Base-by-base conservation (phyloP, 2,329 filamentous ascomycete genomes). In the Ceratocystis smalleyi region DNA sequence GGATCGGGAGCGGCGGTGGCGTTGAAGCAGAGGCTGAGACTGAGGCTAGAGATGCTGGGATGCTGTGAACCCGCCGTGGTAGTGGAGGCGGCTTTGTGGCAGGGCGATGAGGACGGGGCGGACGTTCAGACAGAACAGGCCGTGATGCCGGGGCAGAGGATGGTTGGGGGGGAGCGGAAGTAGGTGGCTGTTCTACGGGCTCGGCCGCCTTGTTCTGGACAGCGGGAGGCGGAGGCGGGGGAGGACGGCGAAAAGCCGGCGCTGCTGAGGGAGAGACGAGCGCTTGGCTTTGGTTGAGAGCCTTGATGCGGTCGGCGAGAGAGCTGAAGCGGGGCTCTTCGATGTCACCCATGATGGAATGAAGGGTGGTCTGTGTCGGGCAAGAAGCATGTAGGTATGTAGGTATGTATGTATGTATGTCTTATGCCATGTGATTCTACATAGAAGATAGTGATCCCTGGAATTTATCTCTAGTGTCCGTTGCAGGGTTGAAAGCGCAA, bases 311-410 rank as follows among this genome's bases (percentile, higher is more conserved):
- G 72, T 85, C 82, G 3, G 81, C 78, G 30, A 86, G 77, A 6
- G 79, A 80, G 66, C 76, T 83, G 72, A 83, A 85, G 67, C 80
- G 80, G 47, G 82, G 82, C 70, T 85, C 83, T 69, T 84, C 81
- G 55, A 78, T 75, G 62, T 86, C 83, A 6, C 81, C 77, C 83
- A 86, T 64, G 22, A 30, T 57, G 54, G 12, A 35, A 30, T n/a
- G 7, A 30, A 19, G 17, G 15, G 7, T 35, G 54, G 10, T 15
- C 10, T 40, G 10, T 15, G 35, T 40, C 12, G 35, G 35, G 35
- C 12, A 15, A 40, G 35, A 40, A 40, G 35, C 35, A 10, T 27
- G 22, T 27, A 51, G 27, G 47, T 22, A 22, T 7, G n/a, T 49
- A n/a, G 22, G n/a, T 5, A 49, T 49, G 47, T 51, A 51, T 24